These are phyloP conservation scores for Heterobasidion irregulare DNA, from an alignment of 1,284 basidiomycete genomes.

Conservation along the genomic window DNA sequence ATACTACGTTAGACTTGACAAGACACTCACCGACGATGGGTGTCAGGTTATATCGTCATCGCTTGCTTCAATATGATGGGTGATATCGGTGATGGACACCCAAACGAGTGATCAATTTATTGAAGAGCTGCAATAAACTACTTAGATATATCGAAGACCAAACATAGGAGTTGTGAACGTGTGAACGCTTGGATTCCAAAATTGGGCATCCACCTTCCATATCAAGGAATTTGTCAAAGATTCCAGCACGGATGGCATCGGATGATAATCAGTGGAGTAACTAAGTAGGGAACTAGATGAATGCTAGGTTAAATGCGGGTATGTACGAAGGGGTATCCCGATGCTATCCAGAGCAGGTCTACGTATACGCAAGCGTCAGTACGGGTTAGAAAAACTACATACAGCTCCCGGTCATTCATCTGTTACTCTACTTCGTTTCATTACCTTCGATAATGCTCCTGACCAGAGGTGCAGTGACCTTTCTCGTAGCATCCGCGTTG, in stretches of 20 bases:
- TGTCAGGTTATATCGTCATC: not conserved
- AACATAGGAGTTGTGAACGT: no score
- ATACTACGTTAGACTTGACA: not conserved
- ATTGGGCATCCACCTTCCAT: no score
- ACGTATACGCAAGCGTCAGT: not conserved
- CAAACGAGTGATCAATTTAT: no score
- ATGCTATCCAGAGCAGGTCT: not conserved
- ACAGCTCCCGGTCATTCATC: no score
- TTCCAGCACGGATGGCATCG: no score
- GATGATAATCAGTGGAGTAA: not conserved
- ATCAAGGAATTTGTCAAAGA: no score
- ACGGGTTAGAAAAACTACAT: not conserved
- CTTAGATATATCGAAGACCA: no score
- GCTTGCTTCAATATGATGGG: no score
- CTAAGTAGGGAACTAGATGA: not conserved
- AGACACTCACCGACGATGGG: not conserved
- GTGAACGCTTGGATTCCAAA: no score
- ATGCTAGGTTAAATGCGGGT: not conserved
- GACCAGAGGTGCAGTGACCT: conserved; percentile 73
- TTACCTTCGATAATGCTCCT: conserved; percentile 31
- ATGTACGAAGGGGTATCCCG: not conserved
- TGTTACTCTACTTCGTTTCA: not conserved
- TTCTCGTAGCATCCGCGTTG: conserved; percentile 69
- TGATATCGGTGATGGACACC: no score
- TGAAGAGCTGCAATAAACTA: no score